These are phyloP conservation scores for Rhodotorula sp. DNA, from an alignment of 1,284 basidiomycete genomes.

Conservation along the genomic window DNA sequence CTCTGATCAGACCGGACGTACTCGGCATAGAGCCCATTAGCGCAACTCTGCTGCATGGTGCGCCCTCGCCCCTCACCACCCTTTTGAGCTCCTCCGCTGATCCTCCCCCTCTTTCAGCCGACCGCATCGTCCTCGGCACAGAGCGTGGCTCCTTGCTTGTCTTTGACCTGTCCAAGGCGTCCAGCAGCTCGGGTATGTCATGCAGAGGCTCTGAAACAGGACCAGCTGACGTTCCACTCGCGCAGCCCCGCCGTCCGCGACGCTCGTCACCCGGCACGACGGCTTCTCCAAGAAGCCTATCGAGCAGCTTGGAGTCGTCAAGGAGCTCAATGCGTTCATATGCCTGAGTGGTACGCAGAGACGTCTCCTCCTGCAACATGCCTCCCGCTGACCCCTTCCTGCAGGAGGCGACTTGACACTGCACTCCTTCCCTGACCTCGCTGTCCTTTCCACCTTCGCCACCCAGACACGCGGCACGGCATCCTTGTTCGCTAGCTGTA, in stretches of 20 bases:
- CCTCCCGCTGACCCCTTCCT: background rate
- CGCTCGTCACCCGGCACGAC: constrained; percentile 68
- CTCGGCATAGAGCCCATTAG: constrained; percentile 34
- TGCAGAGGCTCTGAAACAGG: no score
- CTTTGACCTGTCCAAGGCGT: constrained; percentile 31
- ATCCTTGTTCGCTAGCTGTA: constrained; percentile 29
- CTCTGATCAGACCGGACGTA: constrained; percentile 22
- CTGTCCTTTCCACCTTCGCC: constrained; percentile 29
- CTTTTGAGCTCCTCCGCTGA: background rate
- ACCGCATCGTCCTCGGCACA: constrained; percentile 39
- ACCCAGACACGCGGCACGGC: constrained; percentile 16
- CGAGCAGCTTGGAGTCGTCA: constrained; percentile 81
- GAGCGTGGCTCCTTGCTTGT: constrained; percentile 38
- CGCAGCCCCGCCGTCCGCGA: constrained; percentile 48
- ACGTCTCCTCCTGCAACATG: background rate
- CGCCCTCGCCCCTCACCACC: background rate
- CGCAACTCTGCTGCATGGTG: constrained; percentile 32
- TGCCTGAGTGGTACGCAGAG: constrained; percentile 69
- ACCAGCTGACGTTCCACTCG: no score
- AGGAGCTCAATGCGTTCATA: constrained; percentile 77
- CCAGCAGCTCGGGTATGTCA: constrained; percentile 14
- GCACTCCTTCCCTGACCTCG: constrained; percentile 25
- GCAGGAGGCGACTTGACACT: constrained; percentile 37
- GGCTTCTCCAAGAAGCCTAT: constrained; percentile 68
- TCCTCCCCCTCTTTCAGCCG: constrained; percentile 14